phyloP scores from a whole-genome alignment of 1,284 basidiomycete genomes.

The Meira miltonrushii region DNA sequence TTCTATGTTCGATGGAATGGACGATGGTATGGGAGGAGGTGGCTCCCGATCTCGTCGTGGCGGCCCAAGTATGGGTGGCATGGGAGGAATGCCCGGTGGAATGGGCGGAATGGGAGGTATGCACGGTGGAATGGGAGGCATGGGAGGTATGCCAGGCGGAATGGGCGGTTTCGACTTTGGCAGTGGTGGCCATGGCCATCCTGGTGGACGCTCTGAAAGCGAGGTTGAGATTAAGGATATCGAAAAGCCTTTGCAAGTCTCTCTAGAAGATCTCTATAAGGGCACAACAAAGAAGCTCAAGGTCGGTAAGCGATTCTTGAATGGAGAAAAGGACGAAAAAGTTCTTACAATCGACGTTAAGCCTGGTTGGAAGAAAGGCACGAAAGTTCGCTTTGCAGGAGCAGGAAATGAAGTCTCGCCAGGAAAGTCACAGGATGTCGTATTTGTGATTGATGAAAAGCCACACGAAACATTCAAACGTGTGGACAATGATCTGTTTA shows the following conservation, averaged over 20 bases:
- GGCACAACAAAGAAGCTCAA: slow-evolving; percentile 86
- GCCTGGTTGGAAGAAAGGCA: slow-evolving; percentile 51
- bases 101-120: slow-evolving; percentile 40
- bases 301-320: slow-evolving; percentile 68
- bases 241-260: slow-evolving; percentile 74
- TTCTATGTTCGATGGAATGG: slow-evolving; percentile 16
- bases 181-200: slow-evolving; percentile 10
- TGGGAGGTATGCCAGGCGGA: slow-evolving; percentile 32
- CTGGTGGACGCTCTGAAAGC: not conserved
- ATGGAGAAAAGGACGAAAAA: slow-evolving; percentile 78
- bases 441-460: slow-evolving; percentile 52
- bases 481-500: slow-evolving; percentile 45
- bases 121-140: slow-evolving; percentile 34
- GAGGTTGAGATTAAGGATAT: slow-evolving; percentile 60
- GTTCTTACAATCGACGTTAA: slow-evolving; percentile 59
- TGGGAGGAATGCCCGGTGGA: slow-evolving; percentile 33
- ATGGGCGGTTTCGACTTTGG: slow-evolving; percentile 20
- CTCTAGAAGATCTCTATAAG: slow-evolving; percentile 83
- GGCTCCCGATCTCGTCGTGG: not conserved
- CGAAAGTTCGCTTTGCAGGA: slow-evolving; percentile 49
- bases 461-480: slow-evolving; percentile 38
- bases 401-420: slow-evolving; percentile 46
- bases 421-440: slow-evolving; percentile 43
- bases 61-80: slow-evolving; percentile 29
- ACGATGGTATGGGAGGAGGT: slow-evolving; percentile 11